Percentiles rank a stretch among this genome's conserved stretches.
phyloP scores from a whole-genome alignment of 805 yeast genomes.

The Maudiozyma bulderi region DNA sequence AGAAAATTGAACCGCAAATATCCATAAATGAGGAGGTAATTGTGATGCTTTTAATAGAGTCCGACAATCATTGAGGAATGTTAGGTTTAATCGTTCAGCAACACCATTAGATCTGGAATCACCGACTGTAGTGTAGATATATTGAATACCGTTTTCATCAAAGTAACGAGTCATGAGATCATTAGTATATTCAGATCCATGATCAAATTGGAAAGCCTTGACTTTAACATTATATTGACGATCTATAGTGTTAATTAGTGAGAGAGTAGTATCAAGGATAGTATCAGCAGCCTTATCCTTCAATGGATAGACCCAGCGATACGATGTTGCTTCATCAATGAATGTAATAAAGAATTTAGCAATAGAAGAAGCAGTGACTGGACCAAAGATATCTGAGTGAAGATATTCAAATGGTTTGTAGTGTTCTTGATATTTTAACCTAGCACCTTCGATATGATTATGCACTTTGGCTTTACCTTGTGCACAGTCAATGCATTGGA shows the following conservation, averaged over 20 bases:
- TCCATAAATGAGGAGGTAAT: neutral
- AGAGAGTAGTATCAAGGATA: too few relatives aligned
- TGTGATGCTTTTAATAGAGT: neutral
- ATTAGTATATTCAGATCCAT: neutral
- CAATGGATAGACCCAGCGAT: neutral
- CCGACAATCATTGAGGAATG: neutral
- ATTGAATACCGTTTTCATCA: neutral
- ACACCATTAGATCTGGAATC: too few relatives aligned
- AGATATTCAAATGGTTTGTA: too few relatives aligned
- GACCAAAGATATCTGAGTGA: neutral
- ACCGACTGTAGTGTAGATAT: neutral
- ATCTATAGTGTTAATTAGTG: too few relatives aligned
- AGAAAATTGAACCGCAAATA: neutral
- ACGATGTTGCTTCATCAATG: neutral
- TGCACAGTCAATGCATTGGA: constrained; percentile 59
- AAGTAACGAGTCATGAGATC: neutral
- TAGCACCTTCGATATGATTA: constrained; percentile 57
- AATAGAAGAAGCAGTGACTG: neutral
- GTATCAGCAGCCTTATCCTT: too few relatives aligned
- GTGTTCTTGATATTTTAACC: constrained; percentile 33
- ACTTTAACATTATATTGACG: too few relatives aligned
- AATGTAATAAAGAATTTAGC: neutral
- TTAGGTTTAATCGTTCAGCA: neutral
- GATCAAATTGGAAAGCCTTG: neutral
- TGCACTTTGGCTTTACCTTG: constrained; percentile 59